Evolutionary conservation across 805 yeast genomes (phyloP).

Genomic region (Myxozyma vanderwaltii): DNA sequence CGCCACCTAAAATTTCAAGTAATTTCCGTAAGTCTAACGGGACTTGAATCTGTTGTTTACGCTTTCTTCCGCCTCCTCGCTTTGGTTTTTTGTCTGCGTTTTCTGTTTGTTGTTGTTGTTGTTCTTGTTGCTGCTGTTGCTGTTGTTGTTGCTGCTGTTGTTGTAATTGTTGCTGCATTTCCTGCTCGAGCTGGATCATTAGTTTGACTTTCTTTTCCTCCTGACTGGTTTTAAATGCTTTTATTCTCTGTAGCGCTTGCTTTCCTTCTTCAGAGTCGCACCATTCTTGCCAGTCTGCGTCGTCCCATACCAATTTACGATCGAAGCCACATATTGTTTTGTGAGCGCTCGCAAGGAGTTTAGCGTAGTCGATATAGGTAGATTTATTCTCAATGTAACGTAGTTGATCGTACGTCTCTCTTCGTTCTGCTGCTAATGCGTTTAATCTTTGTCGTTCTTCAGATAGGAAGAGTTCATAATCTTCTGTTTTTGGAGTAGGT

Average conservation of each 20-base stretch:
- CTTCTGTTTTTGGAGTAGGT: conserved; percentile 37
- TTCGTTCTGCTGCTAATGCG: conserved; percentile 2
- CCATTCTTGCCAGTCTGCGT: conserved; percentile 30
- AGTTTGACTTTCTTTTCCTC: conserved; percentile 4
- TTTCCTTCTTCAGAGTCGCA: conserved; percentile 26
- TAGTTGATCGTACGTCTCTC: conserved; percentile 21
- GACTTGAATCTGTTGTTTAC: conserved; percentile 8
- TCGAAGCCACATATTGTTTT: conserved; percentile 41
- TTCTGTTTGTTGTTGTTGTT: too few species aligned
- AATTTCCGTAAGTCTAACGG: conserved; percentile 15
- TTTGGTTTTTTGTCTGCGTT: background rate
- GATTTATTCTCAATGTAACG: conserved; percentile 29
- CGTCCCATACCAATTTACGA: conserved; percentile 38
- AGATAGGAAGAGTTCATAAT: conserved; percentile 32
- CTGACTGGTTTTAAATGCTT: conserved; percentile 1
- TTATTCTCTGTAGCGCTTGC: conserved; percentile 11
- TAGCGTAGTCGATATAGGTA: conserved; percentile 31
- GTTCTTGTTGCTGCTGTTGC: too few species aligned
- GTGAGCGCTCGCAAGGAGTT: conserved; percentile 32
- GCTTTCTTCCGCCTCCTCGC: background rate
- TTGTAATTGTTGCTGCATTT: background rate
- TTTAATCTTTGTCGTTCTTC: background rate
- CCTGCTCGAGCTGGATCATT: background rate
- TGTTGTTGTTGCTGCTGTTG: too few species aligned
- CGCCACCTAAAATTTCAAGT: conserved; percentile 6